phyloP scores from a whole-genome alignment of 768 basidiomycete species.

The Rhizopogon vinicolor region DNA sequence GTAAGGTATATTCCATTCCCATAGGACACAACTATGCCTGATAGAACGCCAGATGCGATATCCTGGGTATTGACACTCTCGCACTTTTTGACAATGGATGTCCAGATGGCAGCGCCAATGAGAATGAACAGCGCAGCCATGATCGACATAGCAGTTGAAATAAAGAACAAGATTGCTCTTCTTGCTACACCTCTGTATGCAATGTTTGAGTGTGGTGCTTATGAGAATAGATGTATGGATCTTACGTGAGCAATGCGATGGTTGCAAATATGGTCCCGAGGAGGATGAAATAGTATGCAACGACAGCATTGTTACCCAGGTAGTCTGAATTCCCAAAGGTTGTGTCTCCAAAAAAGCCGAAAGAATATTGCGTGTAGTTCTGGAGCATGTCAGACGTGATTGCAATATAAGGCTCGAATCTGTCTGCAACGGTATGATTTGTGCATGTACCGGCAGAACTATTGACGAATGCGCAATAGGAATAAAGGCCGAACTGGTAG shows the following conservation, averaged over 20 bases:
- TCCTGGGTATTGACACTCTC: slow-evolving; percentile 52
- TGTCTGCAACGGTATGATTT: slow-evolving; percentile 51
- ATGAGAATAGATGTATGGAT: slow-evolving; percentile 10
- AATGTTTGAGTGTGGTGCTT: slow-evolving; percentile 1
- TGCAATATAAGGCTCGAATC: slow-evolving; percentile 60
- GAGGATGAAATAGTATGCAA: slow-evolving; percentile 72
- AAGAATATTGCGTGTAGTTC: slow-evolving; percentile 57
- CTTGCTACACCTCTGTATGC: slow-evolving; percentile 58
- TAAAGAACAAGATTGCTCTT: slow-evolving; percentile 59
- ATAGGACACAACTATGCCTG: slow-evolving; percentile 61
- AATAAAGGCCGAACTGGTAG: slow-evolving; percentile 81
- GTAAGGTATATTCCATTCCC: slow-evolving; percentile 62
- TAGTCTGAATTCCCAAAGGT: slow-evolving; percentile 60
- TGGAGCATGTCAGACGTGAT: slow-evolving; percentile 63
- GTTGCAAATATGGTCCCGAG: slow-evolving; percentile 66
- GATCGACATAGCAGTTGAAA: slow-evolving; percentile 60
- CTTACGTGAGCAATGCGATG: slow-evolving; percentile 64
- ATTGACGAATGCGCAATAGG: slow-evolving; percentile 70
- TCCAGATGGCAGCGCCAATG: slow-evolving; percentile 74
- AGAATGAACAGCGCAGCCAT: slow-evolving; percentile 59
- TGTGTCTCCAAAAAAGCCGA: slow-evolving; percentile 44
- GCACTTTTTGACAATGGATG: slow-evolving; percentile 62
- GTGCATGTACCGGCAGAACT: slow-evolving; percentile 58
- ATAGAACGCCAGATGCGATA: slow-evolving; percentile 34
- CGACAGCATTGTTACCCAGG: slow-evolving; percentile 57